phyloP scores from a whole-genome alignment of 108 stramenopile species.

The Epithemia pelagica region DNA sequence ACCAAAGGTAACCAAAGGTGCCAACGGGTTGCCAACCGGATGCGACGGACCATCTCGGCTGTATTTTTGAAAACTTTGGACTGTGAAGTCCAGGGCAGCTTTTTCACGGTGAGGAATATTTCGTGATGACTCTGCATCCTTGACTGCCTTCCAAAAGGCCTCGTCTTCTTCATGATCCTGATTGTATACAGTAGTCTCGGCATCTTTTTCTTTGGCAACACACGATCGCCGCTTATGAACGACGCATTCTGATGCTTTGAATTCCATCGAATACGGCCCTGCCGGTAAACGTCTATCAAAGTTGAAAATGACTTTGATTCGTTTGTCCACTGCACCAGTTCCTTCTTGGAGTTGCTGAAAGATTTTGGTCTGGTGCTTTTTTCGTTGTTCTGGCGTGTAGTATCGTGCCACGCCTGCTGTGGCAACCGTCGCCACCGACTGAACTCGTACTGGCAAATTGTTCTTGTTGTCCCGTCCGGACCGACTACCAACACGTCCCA shows the following conservation, averaged over 20 bases:
- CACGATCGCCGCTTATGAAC: conserved; percentile 17
- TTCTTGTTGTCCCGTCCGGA: conserved; percentile 46
- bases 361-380: neutral
- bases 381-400: conserved; percentile 30
- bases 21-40: conserved; percentile 54
- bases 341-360: neutral
- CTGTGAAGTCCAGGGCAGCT: conserved; percentile 62
- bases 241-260: conserved; percentile 73
- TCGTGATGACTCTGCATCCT: conserved; percentile 48
- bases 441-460: conserved; percentile 45
- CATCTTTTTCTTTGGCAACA: conserved; percentile 6
- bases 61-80: conserved; percentile 65
- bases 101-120: conserved; percentile 73
- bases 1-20: conserved; percentile 60
- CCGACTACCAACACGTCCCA: conserved; percentile 43
- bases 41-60: conserved; percentile 65
- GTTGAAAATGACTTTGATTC: conserved; percentile 74
- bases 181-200: neutral
- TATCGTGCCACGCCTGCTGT: conserved; percentile 65
- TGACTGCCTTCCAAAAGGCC: conserved; percentile 45
- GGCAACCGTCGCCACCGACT: conserved; percentile 69
- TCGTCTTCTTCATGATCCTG: conserved; percentile 16
- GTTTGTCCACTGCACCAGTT: neutral
- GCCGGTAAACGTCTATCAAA: conserved; percentile 88
- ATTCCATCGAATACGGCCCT: conserved; percentile 72